These are phyloP conservation scores for Rutstroemia sp. DNA, from an alignment of 2,329 filamentous ascomycete species.

Conservation along the genomic window DNA sequence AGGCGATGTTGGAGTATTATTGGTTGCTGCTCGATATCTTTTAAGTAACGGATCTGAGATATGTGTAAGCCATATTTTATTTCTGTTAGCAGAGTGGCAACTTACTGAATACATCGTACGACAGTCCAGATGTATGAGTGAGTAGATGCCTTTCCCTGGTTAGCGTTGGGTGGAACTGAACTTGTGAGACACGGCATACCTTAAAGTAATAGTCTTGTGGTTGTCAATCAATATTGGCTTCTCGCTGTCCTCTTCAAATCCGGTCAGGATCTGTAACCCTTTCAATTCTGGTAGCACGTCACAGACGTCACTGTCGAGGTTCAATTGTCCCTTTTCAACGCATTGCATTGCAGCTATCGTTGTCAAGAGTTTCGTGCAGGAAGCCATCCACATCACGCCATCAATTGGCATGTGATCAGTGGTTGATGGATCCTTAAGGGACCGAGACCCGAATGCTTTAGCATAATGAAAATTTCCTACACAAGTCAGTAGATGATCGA, in stretches of 20 bases:
- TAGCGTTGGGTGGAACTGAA: not conserved
- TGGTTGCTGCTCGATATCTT: slow-evolving; percentile 10
- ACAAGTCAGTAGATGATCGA: not conserved
- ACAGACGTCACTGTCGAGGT: slow-evolving; percentile 38
- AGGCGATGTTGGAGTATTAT: not conserved
- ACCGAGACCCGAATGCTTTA: slow-evolving; percentile 30
- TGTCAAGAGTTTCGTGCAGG: slow-evolving; percentile 48
- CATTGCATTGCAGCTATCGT: slow-evolving; percentile 48
- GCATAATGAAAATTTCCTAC: slow-evolving; percentile 32
- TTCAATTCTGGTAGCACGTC: slow-evolving; percentile 22
- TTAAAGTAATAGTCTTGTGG: slow-evolving; percentile 24
- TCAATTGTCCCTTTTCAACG: slow-evolving; percentile 43
- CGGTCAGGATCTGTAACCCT: slow-evolving; percentile 22
- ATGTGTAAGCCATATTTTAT: not conserved
- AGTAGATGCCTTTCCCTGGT: slow-evolving; percentile 18
- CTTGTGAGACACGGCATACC: slow-evolving; percentile 12
- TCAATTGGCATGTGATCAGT: slow-evolving; percentile 50
- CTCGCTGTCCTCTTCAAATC: slow-evolving; percentile 17
- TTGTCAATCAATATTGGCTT: slow-evolving; percentile 17
- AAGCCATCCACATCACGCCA: slow-evolving; percentile 52
- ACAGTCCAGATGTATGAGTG: slow-evolving; percentile 22
- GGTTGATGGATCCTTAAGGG: slow-evolving; percentile 45
- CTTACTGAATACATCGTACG: slow-evolving; percentile 22
- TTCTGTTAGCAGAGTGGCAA: not conserved
- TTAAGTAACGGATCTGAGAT: slow-evolving; percentile 5